A percentile compares a stretch with the other conserved stretches of the same genome.
Evolutionary conservation across 331 rosid species (phyloP).

Genomic region (Rosa hybrid): DNA sequence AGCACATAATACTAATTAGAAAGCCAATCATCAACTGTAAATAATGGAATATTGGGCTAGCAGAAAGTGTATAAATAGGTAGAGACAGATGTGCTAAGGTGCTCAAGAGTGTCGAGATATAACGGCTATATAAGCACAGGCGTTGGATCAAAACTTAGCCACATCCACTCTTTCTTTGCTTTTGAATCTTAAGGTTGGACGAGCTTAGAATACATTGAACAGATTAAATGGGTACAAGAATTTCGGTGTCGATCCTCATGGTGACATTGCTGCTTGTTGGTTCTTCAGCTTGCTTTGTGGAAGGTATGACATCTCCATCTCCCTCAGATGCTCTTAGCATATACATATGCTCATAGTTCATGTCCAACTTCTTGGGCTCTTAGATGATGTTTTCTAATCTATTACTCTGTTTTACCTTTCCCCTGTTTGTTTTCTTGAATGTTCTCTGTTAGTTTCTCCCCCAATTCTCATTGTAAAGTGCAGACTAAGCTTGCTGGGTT

Average conservation of each 20-base stretch:
- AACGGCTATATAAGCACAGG: conserved; percentile 5
- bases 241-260: conserved; percentile 33
- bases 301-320: conserved; percentile 4
- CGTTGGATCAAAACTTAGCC: not conserved
- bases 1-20: not conserved
- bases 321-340: not conserved
- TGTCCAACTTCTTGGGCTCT: conserved; percentile 1
- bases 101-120: conserved; percentile 23
- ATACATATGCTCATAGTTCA: not conserved
- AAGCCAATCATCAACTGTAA: not conserved
- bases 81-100: conserved; percentile 27
- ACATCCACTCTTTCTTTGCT: not conserved
- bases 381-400: not conserved
- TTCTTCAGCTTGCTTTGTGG: conserved; percentile 26
- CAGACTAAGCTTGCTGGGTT: not conserved
- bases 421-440: not conserved
- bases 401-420: not conserved
- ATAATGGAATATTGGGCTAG: not conserved
- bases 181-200: not conserved
- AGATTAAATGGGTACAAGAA: conserved; percentile 26
- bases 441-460: not conserved
- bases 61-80: conserved; percentile 28
- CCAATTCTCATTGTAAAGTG: not conserved
- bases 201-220: not conserved
- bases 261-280: conserved; percentile 31